Evolutionary conservation across 2,329 filamentous ascomycete species (phyloP).

Genomic region (Akanthomyces lecanii): DNA sequence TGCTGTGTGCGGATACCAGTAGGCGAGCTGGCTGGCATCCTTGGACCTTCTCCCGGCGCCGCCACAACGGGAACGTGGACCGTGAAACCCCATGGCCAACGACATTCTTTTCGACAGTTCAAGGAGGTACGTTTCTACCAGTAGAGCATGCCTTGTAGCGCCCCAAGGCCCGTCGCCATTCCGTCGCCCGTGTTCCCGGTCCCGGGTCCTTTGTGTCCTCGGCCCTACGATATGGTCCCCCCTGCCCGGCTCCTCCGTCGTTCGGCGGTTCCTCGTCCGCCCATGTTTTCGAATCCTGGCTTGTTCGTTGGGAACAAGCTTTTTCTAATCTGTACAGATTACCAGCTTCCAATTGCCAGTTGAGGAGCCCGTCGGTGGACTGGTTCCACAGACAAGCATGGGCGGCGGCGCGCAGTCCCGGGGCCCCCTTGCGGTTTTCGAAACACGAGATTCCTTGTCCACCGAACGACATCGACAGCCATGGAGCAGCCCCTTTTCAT

Average conservation of each 20-base stretch:
- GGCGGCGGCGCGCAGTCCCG: background rate
- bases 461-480: background rate
- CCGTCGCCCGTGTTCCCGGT: background rate
- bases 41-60: no score
- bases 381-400: constrained; percentile 3
- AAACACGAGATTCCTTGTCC: constrained; percentile 6
- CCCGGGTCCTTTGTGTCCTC: background rate
- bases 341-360: background rate
- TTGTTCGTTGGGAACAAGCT: background rate
- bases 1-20: no score
- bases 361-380: background rate
- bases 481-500: background rate
- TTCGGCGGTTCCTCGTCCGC: no score
- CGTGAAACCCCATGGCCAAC: background rate
- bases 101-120: no score
- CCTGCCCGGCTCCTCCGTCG: background rate
- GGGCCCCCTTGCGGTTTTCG: background rate
- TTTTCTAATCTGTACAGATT: background rate
- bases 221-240: background rate
- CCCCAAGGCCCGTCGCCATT: no score
- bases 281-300: background rate
- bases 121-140: no score
- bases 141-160: no score
- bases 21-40: background rate
- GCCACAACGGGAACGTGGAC: background rate